phyloP scores from a whole-genome alignment of 768 basidiomycete species.

The Hortiboletus campestris region DNA sequence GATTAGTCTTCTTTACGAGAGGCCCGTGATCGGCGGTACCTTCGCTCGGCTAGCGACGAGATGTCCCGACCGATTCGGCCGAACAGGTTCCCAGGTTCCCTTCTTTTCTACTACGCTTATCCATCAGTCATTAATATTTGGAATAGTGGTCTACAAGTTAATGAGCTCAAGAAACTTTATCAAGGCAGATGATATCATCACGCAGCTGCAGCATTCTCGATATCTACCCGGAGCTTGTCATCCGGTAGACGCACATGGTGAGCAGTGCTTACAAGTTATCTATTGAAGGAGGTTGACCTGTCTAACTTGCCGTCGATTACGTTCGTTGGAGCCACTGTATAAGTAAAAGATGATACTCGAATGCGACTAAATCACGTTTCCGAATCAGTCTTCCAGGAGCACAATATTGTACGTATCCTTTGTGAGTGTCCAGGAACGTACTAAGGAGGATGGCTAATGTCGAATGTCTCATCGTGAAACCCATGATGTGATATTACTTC shows the following conservation, averaged over 20 bases:
- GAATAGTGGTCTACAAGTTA: not conserved
- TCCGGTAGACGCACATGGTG: not conserved
- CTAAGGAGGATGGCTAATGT: not conserved
- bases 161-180: not conserved
- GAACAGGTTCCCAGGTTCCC: not conserved
- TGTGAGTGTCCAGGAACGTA: not conserved
- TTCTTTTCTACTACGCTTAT: conserved; percentile 1
- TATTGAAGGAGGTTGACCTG: too few species aligned
- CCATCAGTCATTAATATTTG: not conserved
- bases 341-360: not conserved
- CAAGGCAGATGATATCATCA: not conserved
- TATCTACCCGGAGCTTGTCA: not conserved
- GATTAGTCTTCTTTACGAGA: conserved; percentile 7
- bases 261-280: too few species aligned
- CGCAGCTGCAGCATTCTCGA: not conserved
- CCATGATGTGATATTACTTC: not conserved
- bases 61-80: conserved; percentile 19
- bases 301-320: not conserved
- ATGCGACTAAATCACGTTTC: conserved; percentile 8
- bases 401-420: not conserved
- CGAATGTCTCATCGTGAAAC: not conserved
- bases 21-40: conserved; percentile 26
- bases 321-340: not conserved
- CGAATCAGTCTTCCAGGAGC: conserved; percentile 17
- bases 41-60: not conserved